Percentiles rank a stretch among this genome's conserved stretches.
Evolutionary conservation across 345 rosid genomes (phyloP).

Genomic region (Reutealis trisperma): DNA sequence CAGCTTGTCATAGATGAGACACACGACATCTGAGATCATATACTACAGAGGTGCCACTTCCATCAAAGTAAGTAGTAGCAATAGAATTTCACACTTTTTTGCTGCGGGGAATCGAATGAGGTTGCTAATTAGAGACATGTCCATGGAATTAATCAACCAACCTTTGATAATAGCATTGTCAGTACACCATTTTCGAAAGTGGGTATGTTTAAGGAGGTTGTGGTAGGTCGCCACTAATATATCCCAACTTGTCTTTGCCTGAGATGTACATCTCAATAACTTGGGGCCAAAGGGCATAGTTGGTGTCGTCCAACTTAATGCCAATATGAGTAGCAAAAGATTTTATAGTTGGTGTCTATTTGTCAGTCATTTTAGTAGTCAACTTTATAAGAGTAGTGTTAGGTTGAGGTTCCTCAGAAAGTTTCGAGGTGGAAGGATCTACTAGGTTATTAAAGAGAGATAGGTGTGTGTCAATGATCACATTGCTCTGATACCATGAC

Average conservation of each 20-base stretch:
- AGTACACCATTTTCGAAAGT: neutral
- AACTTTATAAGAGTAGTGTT: neutral
- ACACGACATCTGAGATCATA: neutral
- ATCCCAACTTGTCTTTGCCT: neutral
- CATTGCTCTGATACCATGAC: too few species aligned
- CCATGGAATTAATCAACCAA: neutral
- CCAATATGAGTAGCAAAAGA: neutral
- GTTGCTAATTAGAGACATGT: neutral
- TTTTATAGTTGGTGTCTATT: neutral
- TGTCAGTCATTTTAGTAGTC: neutral
- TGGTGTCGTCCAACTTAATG: neutral
- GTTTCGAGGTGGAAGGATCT: too few species aligned
- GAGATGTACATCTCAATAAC: conserved; percentile 5
- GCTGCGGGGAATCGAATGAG: neutral
- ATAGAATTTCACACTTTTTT: neutral
- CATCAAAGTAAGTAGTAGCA: conserved; percentile 13
- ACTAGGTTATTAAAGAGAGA: too few species aligned
- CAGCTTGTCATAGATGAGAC: neutral
- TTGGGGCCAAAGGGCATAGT: conserved; percentile 6
- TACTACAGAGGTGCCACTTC: neutral
- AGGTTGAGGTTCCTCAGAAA: too few species aligned
- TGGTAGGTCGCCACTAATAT: neutral
- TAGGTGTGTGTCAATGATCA: too few species aligned
- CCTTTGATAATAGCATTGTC: neutral
- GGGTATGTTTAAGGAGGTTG: neutral